Percentiles rank a stretch among this genome's conserved stretches.
These are phyloP conservation scores for Cladosporium sp. DNA, from an alignment of 2,329 filamentous ascomycete species.

Conservation along the genomic window DNA sequence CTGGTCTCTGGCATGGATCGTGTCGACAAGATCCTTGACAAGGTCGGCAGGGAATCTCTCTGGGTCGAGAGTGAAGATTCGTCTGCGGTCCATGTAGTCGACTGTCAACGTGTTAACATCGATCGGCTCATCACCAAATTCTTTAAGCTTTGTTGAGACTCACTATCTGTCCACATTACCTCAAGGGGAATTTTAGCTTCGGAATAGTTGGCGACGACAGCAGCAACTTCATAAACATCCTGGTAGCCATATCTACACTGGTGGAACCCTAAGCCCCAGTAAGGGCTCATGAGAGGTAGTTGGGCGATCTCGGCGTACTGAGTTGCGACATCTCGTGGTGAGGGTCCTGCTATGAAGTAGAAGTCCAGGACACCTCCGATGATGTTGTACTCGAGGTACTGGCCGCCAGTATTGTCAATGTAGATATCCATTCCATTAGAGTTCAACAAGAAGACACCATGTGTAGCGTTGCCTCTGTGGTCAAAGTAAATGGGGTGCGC, in stretches of 20 bases:
- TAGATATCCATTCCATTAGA: conserved; percentile 73
- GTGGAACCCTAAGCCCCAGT: conserved; percentile 51
- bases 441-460: conserved; percentile 66
- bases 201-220: conserved; percentile 67
- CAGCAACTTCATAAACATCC: conserved; percentile 62
- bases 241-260: conserved; percentile 49
- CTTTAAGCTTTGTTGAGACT: neutral
- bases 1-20: conserved; percentile 46
- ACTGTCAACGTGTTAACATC: conserved; percentile 33
- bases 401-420: conserved; percentile 62
- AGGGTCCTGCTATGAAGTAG: conserved; percentile 49
- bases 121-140: too few species aligned
- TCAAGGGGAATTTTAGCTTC: conserved; percentile 63
- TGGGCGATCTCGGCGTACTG: conserved; percentile 49
- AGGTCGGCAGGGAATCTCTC: conserved; percentile 60
- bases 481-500: conserved; percentile 72
- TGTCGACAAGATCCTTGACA: conserved; percentile 64
- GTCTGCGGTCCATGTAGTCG: conserved; percentile 38
- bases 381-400: conserved; percentile 75
- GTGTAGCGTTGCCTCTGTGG: conserved; percentile 59
- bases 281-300: conserved; percentile 47
- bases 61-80: conserved; percentile 63
- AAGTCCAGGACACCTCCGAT: conserved; percentile 71
- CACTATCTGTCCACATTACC: conserved; percentile 68
- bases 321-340: conserved; percentile 44